Evolutionary conservation across 1,284 basidiomycete species (phyloP).

Genomic region (Leccinum huronense): DNA sequence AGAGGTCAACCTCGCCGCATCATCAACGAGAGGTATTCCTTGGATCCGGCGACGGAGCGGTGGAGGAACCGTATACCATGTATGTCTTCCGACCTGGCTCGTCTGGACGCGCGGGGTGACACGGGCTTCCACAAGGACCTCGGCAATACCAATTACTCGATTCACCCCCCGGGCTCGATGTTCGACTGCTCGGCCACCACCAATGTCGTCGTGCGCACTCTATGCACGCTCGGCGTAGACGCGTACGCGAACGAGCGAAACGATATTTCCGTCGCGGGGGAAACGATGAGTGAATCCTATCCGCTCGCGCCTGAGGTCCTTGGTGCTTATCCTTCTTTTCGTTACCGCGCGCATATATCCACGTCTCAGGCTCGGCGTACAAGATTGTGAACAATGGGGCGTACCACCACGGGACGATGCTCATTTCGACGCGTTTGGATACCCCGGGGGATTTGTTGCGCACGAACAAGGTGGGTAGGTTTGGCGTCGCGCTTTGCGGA

Average conservation of each 20-base stretch:
- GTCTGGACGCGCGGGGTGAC: background rate
- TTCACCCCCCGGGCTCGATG: conserved; percentile 78
- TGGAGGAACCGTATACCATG: conserved; percentile 98
- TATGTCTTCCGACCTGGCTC: conserved; percentile 41
- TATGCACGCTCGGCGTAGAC: conserved; percentile 70
- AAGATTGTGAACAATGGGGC: conserved; percentile 90
- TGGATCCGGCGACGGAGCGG: conserved; percentile 89
- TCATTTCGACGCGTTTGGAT: conserved; percentile 78
- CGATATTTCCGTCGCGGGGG: conserved; percentile 79
- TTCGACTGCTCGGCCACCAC: conserved; percentile 86
- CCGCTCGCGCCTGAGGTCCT: background rate
- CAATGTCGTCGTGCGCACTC: conserved; percentile 74
- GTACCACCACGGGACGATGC: conserved; percentile 99
- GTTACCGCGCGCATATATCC: conserved; percentile 13
- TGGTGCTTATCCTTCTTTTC: background rate
- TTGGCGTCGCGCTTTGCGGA: background rate
- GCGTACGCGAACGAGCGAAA: conserved; percentile 88
- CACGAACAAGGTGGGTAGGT: conserved; percentile 60
- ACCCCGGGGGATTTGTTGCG: conserved; percentile 72
- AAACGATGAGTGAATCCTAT: conserved; percentile 71
- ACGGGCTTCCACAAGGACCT: conserved; percentile 63
- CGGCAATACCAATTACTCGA: conserved; percentile 97
- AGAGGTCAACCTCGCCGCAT: conserved; percentile 76
- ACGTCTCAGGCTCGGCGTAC: conserved; percentile 98
- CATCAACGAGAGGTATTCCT: conserved; percentile 58